Base-by-base conservation (phyloP, 306 rosid species). In the Pueraria montana region DNA sequence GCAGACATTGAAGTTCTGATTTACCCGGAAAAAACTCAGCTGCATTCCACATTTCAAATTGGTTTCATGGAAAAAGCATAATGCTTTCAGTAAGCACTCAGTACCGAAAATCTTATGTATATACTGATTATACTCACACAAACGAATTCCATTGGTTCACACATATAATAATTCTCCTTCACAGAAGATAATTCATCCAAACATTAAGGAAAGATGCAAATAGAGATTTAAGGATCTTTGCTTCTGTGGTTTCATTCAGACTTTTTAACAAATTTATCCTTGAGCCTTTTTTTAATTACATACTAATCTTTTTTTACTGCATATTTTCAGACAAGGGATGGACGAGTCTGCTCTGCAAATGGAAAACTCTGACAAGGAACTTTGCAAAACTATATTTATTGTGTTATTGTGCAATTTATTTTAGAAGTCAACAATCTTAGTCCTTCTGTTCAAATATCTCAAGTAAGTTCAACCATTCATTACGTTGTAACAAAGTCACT, bases 1-100 rank as follows among this genome's bases (percentile, higher is more conserved):
- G 99, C 74, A 96, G 89, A 84, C 99, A 96, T 83, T 96, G 99
- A 59, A 96, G 98, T 92, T 96, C 99, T 76, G 98, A 87, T 80
- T 98, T 91, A 87, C 91, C 92, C 30, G 88, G 90, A 52, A 96
- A 93, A 88, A 79, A 88, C 87, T 90, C 88, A 79, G 98, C 99
- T 96, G 98, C 40, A n/a, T n/a, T 53, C 64, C 71, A 89, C 79
- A 88, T 81, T 77, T 78, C 68, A 76, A 69, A 73, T 40, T 24
- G 5, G 84, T 45, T 68, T 80, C 52, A 83, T 21, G 46, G 34
- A 64, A 78, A 58, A 68, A 72, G 61, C 71, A 86, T 36, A 76
- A 73, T 50, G 61, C 49, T 72, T 64, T 65, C 38, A 71, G 26
- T 76, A 77, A 84, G 72, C 36, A 86, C 30, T 53, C 34, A 8